Evolutionary conservation across 768 basidiomycete species (phyloP).

Genomic region (Suillus luteus): DNA sequence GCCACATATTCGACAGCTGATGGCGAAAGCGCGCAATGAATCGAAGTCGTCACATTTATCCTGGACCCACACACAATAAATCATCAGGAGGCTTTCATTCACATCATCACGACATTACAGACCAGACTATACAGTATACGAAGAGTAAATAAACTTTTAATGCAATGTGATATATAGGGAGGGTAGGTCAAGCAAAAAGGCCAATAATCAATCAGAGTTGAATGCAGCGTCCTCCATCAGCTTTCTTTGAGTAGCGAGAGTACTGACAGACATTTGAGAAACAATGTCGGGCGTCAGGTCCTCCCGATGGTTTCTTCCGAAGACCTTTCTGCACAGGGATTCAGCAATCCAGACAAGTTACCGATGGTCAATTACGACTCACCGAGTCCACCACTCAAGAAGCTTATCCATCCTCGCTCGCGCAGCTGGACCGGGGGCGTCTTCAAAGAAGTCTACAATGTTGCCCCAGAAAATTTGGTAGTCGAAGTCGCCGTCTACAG

Average conservation of each 20-base stretch:
- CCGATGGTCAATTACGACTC: neutral
- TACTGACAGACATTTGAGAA: neutral
- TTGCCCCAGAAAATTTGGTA: slow-evolving; percentile 18
- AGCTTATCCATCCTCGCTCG: slow-evolving; percentile 1
- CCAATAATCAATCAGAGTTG: neutral
- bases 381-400: slow-evolving; percentile 20
- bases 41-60: too few species aligned
- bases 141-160: too few species aligned
- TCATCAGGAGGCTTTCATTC: too few species aligned
- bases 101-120: too few species aligned
- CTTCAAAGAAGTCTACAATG: slow-evolving; percentile 21
- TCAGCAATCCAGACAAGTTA: neutral
- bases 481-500: slow-evolving; percentile 14
- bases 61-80: too few species aligned
- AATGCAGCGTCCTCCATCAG: neutral
- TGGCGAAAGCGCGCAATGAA: too few species aligned
- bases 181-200: too few species aligned
- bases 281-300: neutral
- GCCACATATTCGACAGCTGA: too few species aligned
- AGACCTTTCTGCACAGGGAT: slow-evolving; percentile 6
- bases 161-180: too few species aligned
- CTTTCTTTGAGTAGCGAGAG: neutral
- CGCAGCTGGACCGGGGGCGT: neutral
- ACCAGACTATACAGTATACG: too few species aligned
- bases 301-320: neutral